These are phyloP conservation scores for Apophysomyces elegans DNA, from an alignment of 371 early-diverging fungal genomes.

Conservation along the genomic window DNA sequence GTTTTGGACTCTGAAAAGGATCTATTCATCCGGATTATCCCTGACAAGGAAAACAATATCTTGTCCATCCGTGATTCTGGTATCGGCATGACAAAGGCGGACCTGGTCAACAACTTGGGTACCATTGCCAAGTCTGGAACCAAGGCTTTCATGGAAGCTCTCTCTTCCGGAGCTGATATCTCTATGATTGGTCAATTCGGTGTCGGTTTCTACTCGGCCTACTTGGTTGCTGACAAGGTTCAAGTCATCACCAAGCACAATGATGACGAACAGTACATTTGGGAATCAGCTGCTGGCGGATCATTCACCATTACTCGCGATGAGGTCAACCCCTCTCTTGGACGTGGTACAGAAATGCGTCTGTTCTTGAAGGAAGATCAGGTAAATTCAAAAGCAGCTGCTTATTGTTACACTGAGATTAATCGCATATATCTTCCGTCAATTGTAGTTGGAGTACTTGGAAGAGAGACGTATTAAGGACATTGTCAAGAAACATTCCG, in stretches of 20 bases:
- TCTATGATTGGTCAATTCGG: conserved; percentile 93
- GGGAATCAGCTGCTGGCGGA: conserved; percentile 69
- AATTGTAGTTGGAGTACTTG: conserved; percentile 58
- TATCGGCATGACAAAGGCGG: conserved; percentile 90
- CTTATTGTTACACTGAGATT: background rate
- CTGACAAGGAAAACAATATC: conserved; percentile 61
- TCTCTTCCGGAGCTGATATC: conserved; percentile 57
- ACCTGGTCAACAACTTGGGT: conserved; percentile 83
- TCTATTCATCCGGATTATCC: conserved; percentile 65
- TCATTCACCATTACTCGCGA: conserved; percentile 79
- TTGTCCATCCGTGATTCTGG: conserved; percentile 85
- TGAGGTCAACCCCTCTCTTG: conserved; percentile 63
- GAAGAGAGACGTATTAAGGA: conserved; percentile 57
- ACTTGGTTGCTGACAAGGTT: conserved; percentile 84
- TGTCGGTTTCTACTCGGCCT: conserved; percentile 90
- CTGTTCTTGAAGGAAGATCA: conserved; percentile 83
- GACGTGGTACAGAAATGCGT: conserved; percentile 78
- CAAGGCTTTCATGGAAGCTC: conserved; percentile 56
- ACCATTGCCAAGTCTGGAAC: conserved; percentile 85
- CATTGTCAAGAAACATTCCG: conserved; percentile 81
- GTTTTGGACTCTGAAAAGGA: conserved; percentile 58
- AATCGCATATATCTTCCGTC: conserved; percentile 34
- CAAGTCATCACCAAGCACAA: conserved; percentile 84
- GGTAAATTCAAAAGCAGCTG: conserved; percentile 7
- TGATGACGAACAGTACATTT: conserved; percentile 74